Evolutionary conservation across 179 eudicot genomes (phyloP).

Genomic region (Heliamphora pulchella): DNA sequence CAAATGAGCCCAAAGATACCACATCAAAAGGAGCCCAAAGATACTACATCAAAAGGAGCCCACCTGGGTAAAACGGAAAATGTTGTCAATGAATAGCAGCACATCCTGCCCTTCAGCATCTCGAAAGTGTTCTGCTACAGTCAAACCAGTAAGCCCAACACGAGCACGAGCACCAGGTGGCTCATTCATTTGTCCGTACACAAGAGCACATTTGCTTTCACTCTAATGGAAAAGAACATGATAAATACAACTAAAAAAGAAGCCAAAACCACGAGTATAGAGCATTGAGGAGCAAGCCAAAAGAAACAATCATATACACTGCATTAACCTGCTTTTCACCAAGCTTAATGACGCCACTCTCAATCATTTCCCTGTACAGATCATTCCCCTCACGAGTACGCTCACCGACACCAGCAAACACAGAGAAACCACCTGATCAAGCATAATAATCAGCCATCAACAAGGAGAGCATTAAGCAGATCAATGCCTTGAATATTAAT

Average conservation of each 20-base stretch:
- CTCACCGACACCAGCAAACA: conserved; percentile 65
- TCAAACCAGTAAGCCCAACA: conserved; percentile 97
- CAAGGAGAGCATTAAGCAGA: neutral
- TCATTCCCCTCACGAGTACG: conserved; percentile 74
- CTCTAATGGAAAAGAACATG: conserved; percentile 22
- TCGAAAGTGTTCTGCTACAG: conserved; percentile 95
- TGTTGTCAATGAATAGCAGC: conserved; percentile 93
- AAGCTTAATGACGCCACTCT: conserved; percentile 99
- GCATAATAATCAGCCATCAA: conserved; percentile 1
- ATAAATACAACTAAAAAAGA: neutral
- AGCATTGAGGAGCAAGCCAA: conserved; percentile 8
- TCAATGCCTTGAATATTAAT: conserved; percentile 30
- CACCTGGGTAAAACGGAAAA: conserved; percentile 95
- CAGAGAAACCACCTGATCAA: conserved; percentile 60
- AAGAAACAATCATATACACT: neutral
- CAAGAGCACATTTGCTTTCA: conserved; percentile 97
- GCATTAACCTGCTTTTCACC: conserved; percentile 79
- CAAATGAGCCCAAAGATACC: too few species aligned
- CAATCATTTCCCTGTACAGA: conserved; percentile 95
- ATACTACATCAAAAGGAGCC: neutral
- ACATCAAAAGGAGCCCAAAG: neutral
- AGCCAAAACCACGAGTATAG: neutral
- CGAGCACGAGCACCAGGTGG: conserved; percentile 99
- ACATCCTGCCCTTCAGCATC: conserved; percentile 99
- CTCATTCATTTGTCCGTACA: conserved; percentile 97